A percentile compares a stretch with the other conserved stretches of the same genome.
Conservation (phyloP, 2,329 filamentous ascomycete genomes). For the Epichloe bromicola region DNA sequence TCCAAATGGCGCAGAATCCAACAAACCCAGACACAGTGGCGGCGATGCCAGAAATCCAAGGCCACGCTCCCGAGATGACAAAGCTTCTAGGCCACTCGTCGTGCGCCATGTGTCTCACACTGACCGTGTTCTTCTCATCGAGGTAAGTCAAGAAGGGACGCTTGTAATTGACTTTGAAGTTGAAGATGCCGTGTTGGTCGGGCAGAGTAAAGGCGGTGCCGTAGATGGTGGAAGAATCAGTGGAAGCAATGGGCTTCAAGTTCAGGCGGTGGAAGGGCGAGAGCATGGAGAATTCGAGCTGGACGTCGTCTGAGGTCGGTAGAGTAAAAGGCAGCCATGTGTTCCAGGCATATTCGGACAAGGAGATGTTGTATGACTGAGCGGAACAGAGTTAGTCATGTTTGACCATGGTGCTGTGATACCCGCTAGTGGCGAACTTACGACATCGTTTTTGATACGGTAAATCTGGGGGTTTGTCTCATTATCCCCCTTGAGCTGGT, state of each 20-base stretch:
- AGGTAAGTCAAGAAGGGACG: conserved; percentile 79
- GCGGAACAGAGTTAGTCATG: background rate
- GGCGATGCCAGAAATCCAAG: conserved; percentile 82
- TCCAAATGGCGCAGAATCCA: conserved; percentile 74
- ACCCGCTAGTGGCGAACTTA: conserved; percentile 37
- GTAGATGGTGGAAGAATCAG: conserved; percentile 59
- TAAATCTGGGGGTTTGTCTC: conserved; percentile 81
- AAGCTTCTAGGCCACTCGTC: conserved; percentile 91
- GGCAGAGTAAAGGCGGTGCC: conserved; percentile 66
- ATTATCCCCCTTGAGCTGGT: conserved; percentile 47
- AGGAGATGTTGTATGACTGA: conserved; percentile 72
- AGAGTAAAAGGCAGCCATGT: conserved; percentile 63
- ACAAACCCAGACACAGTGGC: conserved; percentile 76
- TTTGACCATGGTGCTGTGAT: background rate
- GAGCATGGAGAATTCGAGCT: conserved; percentile 98
- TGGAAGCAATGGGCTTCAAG: conserved; percentile 43
- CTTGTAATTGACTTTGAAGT: conserved; percentile 96
- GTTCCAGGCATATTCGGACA: conserved; percentile 73
- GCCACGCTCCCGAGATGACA: conserved; percentile 82
- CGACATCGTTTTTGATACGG: conserved; percentile 91
- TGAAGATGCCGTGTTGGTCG: conserved; percentile 98
- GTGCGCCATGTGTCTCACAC: conserved; percentile 91
- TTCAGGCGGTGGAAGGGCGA: conserved; percentile 88
- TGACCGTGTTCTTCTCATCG: conserved; percentile 90
- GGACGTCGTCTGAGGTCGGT: conserved; percentile 58